Evolutionary conservation across 2,329 filamentous ascomycete genomes (phyloP), one percentile per base, ranked within the genome.

Genomic region (Xylariaceae sp.): DNA sequence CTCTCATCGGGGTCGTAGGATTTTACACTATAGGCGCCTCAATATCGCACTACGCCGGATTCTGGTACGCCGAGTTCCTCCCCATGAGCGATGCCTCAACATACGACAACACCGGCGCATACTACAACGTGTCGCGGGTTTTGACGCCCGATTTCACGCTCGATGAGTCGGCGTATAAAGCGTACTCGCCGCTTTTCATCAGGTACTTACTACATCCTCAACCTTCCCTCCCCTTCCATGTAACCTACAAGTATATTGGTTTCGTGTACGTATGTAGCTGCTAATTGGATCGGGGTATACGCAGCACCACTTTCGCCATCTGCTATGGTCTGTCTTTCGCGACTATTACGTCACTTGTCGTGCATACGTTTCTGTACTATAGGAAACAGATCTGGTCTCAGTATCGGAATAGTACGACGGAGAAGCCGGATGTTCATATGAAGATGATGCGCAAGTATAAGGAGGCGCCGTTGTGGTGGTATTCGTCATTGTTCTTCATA

Each of bases 301-400:
- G 40, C 37, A 86, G 83, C 51, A 88, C 85, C 1, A 85, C 84
- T 0, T 88, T 88, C 59, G 76, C 82, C 49, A 67, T 88, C 47
- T 73, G 76, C 0, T 89, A 88, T 55, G 86, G 84, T 1, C 67
- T 88, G 2, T 86, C 82, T 0, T 89, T 89, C 59, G 85, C 86
- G 3, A 77, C 83, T 40, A 85, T 88, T 33, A 71, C 85, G 0
- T 77, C 84, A 0, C 73, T 89, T 1, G 65, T 89, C n/a, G 74
- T 86, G 0, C 80, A 88, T 57, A 85, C 80, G 0, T 78, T 71
- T 50, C 67, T 89, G 4, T 80, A 86, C 63, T 79, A 88, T 48
- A 76, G 85, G 25, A 72, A 78, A 51, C 78, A 82, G 42, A 82
- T 88, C 39, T 83, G 80, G 79, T 67, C 67, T 34, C 81, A 83